Percentiles rank a stretch among this genome's conserved stretches.
phyloP scores from a whole-genome alignment of 257 asterid genomes.

The Paulownia fortunei region DNA sequence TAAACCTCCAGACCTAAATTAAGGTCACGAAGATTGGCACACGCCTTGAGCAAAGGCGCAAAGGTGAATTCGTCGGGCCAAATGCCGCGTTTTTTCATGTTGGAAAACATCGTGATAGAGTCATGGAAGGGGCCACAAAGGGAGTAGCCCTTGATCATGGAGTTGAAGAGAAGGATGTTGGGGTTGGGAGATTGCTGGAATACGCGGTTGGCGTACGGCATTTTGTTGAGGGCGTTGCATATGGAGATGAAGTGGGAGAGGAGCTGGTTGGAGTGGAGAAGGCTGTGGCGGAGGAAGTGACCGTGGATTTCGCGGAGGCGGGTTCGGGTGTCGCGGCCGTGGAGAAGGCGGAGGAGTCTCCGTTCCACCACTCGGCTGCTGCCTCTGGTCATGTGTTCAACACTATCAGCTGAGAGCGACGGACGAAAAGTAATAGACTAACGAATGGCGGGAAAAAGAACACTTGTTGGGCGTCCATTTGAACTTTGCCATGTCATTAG shows the following conservation, averaged over 20 bases:
- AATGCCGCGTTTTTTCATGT: constrained; percentile 40
- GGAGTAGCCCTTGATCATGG: constrained; percentile 44
- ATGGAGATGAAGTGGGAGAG: constrained; percentile 42
- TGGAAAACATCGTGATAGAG: constrained; percentile 26
- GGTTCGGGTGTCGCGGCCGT: constrained; percentile 37
- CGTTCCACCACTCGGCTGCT: constrained; percentile 39
- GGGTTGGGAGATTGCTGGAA: constrained; percentile 36
- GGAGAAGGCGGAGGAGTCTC: constrained; percentile 47
- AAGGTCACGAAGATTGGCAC: constrained; percentile 27
- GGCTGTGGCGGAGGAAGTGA: constrained; percentile 40
- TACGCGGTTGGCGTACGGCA: constrained; percentile 39
- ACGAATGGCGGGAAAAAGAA: background rate
- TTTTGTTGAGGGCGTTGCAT: constrained; percentile 32
- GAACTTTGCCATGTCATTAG: too few relatives aligned
- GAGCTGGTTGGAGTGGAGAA: constrained; percentile 43
- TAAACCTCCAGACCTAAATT: constrained; percentile 34
- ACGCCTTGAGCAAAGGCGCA: constrained; percentile 42
- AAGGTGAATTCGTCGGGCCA: constrained; percentile 43
- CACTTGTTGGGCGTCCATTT: background rate
- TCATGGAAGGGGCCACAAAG: constrained; percentile 31
- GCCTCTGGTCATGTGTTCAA: constrained; percentile 28
- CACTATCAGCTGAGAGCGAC: background rate
- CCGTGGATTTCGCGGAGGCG: constrained; percentile 43
- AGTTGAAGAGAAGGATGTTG: constrained; percentile 41
- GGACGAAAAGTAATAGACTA: background rate